Base-by-base conservation (phyloP, 2,329 filamentous ascomycete species). In the Alternaria solani region DNA sequence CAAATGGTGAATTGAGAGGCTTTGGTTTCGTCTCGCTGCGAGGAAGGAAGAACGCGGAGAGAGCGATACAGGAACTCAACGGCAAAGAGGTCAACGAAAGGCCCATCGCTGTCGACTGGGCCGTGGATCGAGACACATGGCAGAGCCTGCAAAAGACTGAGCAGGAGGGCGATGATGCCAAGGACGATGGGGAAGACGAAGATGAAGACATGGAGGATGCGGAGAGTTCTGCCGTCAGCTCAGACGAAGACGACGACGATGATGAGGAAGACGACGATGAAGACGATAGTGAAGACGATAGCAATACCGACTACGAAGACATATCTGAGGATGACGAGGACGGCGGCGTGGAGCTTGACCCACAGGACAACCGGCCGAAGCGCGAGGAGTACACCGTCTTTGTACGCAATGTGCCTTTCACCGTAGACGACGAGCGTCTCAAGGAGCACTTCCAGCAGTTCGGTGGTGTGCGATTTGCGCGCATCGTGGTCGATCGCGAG, bases 11-110 rank as follows among this genome's bases (percentile, higher is more conserved):
- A 47, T 86, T 97, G 64, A 87, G 91, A 61, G 95, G 95, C 0
- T 99, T 98, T 73, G 95, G 94, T 5, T 97, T 99, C 73, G 89
- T 99, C 61, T 91, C 94, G 11, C 85, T 99, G 78, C 86, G 94
- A 61, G 93, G 94, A 42, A 89, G 86, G 73, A 94, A 93, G 80
- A 97, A 98, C 78, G 94, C 95, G 0, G 92, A 98, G 78, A 93
- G 89, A 76, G 95, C 95, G 2, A 84, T 99, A 58, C 88, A 90
- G 60, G 88, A 85, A 23, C 83, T 98, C 68, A 99, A 98, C 79
- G 95, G 94, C 59, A 97, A 92, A 76, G 88, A 91, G 62, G 85
- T 99, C 20, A 94, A 97, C 76, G 95, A 94, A 2, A 87, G 95
- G 71, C 91, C 89, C 8, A 80, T 99, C 62, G 95, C 94, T 28